Evolutionary conservation across 345 rosid species (phyloP), one percentile per base, ranked within the genome.

Genomic region (Arabis hirsuta): DNA sequence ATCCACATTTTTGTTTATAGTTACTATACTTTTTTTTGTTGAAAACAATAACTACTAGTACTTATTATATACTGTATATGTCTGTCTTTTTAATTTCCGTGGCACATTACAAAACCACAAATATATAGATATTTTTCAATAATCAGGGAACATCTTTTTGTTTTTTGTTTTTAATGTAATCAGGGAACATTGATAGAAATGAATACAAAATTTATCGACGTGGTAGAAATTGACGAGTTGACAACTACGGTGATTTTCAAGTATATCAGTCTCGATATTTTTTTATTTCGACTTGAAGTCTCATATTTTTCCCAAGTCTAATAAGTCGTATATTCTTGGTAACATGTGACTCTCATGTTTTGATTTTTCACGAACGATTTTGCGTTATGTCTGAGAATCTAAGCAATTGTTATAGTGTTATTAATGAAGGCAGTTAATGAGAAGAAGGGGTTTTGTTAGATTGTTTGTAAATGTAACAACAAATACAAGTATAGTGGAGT

Each of bases 381-480:
- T 46, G 55, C 16, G 68, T 11, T 47, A 47, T 47, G 44, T 64
- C 19, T 47, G 53, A 64, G 36, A 57, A 57, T 41, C 46, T 44
- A 51, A 31, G 38, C 12, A 45, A 31, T 12, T 62, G 67, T 51
- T 5, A 12, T 20, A 9, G 7, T 61, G 34, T 12, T 22, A 55
- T 39, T 36, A 65, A 73, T 27, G 65, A 50, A 39, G 6, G 54
- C 7, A 27, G 7, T 50, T 20, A 57, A 41, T 31, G 39, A 47
- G 22, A 11, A 16, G 39, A 26, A 26, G 13, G 13, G 26, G 24
- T 65, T 16, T 57, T 20, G 55, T 20, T 58, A 41, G 53, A 58
- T 32, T 66, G 39, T 57, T 50, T 73, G 31, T 50, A 65, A 66
- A 74, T 29, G 46, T 50, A 55, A 62, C 47, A 46, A 46, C 31